Conservation (phyloP, 495 filamentous ascomycete species). For the Hypoxylon fragiforme region DNA sequence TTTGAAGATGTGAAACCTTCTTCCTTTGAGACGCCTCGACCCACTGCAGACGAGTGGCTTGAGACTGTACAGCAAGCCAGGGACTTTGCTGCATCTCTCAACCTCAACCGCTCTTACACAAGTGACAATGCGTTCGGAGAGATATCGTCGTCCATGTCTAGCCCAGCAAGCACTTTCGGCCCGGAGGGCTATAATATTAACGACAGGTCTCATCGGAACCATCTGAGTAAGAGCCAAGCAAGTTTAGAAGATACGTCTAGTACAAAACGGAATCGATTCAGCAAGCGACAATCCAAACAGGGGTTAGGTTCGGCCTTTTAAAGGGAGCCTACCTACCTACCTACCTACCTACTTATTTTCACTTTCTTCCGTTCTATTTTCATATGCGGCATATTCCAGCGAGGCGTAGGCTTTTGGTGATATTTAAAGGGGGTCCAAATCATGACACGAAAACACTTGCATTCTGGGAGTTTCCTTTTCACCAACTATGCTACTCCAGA, state of each 20-base stretch:
- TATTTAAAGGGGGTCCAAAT: conserved; percentile 32
- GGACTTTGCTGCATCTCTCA: conserved; percentile 77
- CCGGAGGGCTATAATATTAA: conserved; percentile 47
- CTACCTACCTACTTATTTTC: conserved; percentile 13
- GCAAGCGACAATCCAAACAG: conserved; percentile 86
- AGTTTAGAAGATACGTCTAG: conserved; percentile 58
- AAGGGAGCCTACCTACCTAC: conserved; percentile 5
- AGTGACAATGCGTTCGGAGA: conserved; percentile 73
- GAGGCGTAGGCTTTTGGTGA: conserved; percentile 42
- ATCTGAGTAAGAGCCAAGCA: conserved; percentile 57
- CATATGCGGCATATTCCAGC: conserved; percentile 42
- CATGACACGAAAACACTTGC: conserved; percentile 38
- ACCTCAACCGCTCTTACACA: conserved; percentile 64
- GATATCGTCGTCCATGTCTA: conserved; percentile 71
- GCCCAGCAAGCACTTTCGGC: conserved; percentile 74
- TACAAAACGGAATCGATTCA: conserved; percentile 75
- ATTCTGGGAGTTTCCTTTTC: conserved; percentile 29
- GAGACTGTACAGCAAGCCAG: conserved; percentile 79
- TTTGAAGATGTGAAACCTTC: conserved; percentile 85
- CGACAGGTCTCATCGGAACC: conserved; percentile 55
- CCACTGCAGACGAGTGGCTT: conserved; percentile 74
- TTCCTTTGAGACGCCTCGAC: conserved; percentile 39
- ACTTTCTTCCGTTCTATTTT: conserved; percentile 14
- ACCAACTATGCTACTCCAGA: conserved; percentile 8
- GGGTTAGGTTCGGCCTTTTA: conserved; percentile 82